A percentile compares a stretch with the other conserved stretches of the same genome.
phyloP scores from a whole-genome alignment of 805 yeast genomes.

The Nakazawaea pomicola region DNA sequence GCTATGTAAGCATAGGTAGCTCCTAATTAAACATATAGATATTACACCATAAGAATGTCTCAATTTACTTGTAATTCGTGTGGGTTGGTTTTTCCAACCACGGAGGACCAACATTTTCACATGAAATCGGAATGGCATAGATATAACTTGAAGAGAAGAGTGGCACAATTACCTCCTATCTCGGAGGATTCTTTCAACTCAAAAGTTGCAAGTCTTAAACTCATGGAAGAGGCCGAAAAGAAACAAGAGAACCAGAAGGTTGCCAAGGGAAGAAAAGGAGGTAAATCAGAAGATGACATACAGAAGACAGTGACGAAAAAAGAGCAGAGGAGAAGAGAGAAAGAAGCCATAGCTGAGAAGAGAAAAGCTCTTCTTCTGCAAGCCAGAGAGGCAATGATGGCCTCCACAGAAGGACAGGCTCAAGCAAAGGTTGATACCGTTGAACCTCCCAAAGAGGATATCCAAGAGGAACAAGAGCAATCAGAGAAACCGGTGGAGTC shows the following conservation, averaged over 20 bases:
- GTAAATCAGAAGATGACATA: conserved; percentile 16
- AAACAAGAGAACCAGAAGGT: background rate
- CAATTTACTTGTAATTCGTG: conserved; percentile 41
- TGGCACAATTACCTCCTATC: conserved; percentile 40
- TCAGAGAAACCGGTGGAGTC: background rate
- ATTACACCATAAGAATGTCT: too few relatives aligned
- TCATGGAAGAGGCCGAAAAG: conserved; percentile 3
- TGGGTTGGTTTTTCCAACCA: conserved; percentile 33
- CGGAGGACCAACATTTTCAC: conserved; percentile 39
- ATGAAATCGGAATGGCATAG: conserved; percentile 49
- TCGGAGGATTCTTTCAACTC: conserved; percentile 28
- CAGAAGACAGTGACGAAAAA: conserved; percentile 37
- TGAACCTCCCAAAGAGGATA: conserved; percentile 18
- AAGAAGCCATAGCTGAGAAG: conserved; percentile 44
- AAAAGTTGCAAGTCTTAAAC: conserved; percentile 9
- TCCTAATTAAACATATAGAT: too few relatives aligned
- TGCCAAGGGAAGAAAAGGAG: conserved; percentile 16
- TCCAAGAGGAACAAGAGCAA: conserved; percentile 15
- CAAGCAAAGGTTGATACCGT: background rate
- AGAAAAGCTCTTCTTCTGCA: conserved; percentile 42
- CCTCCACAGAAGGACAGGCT: background rate
- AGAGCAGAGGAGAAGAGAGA: conserved; percentile 44
- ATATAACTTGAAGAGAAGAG: conserved; percentile 44
- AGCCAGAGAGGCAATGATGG: conserved; percentile 36
- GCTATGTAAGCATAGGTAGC: too few relatives aligned